Conservation (phyloP, 108 stramenopile species). For the Bacterosira constricta region DNA sequence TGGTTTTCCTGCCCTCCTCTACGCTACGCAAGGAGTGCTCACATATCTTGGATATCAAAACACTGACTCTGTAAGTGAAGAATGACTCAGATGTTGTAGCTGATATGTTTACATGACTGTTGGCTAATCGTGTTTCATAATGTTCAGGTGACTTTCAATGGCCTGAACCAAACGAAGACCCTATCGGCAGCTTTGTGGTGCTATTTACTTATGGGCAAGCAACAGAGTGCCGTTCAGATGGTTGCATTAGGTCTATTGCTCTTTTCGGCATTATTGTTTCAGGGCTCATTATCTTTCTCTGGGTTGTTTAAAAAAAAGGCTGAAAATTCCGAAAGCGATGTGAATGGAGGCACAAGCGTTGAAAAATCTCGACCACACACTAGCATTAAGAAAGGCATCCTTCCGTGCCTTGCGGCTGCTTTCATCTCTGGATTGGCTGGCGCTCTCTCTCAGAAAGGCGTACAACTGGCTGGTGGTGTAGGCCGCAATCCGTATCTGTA, state of each 20-base stretch:
- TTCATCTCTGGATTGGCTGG: conserved; percentile 85
- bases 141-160: conserved; percentile 73
- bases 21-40: conserved; percentile 83
- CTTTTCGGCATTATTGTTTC: conserved; percentile 69
- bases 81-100: conserved; percentile 56
- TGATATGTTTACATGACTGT: conserved; percentile 57
- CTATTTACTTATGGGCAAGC: conserved; percentile 80
- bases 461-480: conserved; percentile 65
- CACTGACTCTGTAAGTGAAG: conserved; percentile 85
- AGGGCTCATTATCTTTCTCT: conserved; percentile 50
- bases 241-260: conserved; percentile 77
- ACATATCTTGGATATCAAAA: conserved; percentile 81
- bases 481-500: conserved; percentile 80
- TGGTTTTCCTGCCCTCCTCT: conserved; percentile 84
- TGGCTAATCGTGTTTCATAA: conserved; percentile 28
- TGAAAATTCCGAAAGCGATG: conserved; percentile 1
- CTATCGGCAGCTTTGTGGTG: conserved; percentile 90
- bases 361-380: conserved; percentile 32
- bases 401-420: conserved; percentile 73
- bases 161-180: conserved; percentile 90
- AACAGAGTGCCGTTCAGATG: conserved; percentile 79
- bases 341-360: background rate
- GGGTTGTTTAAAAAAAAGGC: conserved; percentile 31
- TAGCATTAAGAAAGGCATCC: conserved; percentile 56
- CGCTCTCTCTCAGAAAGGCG: conserved; percentile 83